Conservation (phyloP, 1,139 yeast genomes). For the Yamadazyma trypodendri region DNA sequence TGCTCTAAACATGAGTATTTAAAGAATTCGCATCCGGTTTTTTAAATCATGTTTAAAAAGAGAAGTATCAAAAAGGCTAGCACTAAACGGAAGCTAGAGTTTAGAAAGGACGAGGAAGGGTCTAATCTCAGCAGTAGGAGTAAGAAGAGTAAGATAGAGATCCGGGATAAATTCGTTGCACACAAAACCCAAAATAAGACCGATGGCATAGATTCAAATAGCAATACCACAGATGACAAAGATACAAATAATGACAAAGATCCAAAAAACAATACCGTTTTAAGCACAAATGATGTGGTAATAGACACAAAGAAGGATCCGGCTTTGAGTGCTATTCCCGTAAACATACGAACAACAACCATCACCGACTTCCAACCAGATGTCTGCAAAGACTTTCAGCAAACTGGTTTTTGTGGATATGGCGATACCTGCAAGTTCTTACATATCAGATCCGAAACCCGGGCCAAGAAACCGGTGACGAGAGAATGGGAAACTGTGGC, state of each 20-base stretch:
- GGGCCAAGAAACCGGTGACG: slow-evolving; percentile 65
- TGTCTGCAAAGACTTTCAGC: slow-evolving; percentile 87
- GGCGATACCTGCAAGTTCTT: slow-evolving; percentile 98
- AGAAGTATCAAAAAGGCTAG: slow-evolving; percentile 24
- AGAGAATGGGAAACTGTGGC: slow-evolving; percentile 67
- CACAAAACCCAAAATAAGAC: neutral
- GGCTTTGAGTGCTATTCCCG: slow-evolving; percentile 31
- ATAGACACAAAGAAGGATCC: slow-evolving; percentile 6
- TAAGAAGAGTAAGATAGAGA: too few relatives aligned
- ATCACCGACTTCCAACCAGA: slow-evolving; percentile 92
- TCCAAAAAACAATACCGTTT: neutral
- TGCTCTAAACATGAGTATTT: slow-evolving; percentile 1
- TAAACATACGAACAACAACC: slow-evolving; percentile 67
- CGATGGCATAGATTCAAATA: neutral
- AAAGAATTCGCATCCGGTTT: neutral
- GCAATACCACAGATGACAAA: neutral
- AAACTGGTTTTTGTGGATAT: slow-evolving; percentile 94
- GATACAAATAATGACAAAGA: neutral
- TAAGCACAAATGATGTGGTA: slow-evolving; percentile 7
- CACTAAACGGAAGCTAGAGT: slow-evolving; percentile 17
- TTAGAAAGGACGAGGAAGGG: slow-evolving; percentile 2
- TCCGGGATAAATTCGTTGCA: too few relatives aligned
- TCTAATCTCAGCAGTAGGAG: too few relatives aligned
- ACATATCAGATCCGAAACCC: slow-evolving; percentile 85
- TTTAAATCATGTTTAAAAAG: slow-evolving; percentile 33